A percentile compares a stretch with the other conserved stretches of the same genome.
Evolutionary conservation across 2,329 filamentous ascomycete species (phyloP).

Genomic region (Chalaropsis ovoidea): DNA sequence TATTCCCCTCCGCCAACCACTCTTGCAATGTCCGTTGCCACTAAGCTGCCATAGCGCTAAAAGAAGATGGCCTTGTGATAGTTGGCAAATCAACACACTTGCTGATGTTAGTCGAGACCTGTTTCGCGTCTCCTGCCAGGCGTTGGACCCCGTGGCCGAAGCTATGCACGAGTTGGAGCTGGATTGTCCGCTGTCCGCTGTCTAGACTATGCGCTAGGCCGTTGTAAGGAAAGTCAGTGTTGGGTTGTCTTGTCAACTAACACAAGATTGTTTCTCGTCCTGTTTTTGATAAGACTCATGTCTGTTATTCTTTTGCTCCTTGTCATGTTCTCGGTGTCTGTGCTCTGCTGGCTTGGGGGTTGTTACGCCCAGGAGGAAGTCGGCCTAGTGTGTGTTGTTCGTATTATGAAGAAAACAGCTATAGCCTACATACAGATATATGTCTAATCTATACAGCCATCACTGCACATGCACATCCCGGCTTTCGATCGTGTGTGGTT

Average conservation of each 20-base stretch:
- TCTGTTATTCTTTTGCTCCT: not conserved
- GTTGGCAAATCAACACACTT: no score
- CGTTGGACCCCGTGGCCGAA: no score
- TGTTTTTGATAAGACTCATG: no score
- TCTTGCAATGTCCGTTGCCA: no score
- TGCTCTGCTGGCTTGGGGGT: not conserved
- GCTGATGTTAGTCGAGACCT: not conserved
- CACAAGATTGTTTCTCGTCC: no score
- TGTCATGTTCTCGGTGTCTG: not conserved
- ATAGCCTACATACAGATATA: no score
- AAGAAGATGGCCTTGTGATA: no score
- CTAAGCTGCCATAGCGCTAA: no score
- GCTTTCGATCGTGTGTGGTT: no score
- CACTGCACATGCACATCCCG: no score
- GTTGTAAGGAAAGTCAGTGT: not conserved
- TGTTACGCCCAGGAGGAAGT: not conserved
- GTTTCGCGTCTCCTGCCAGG: not conserved
- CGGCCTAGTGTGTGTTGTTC: not conserved
- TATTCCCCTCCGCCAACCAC: no score
- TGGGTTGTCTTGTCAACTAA: not conserved
- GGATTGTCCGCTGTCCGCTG: not conserved
- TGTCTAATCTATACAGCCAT: no score
- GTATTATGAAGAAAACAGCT: not conserved
- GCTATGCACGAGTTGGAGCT: not conserved
- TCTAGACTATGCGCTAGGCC: not conserved